Evolutionary conservation across 2,329 filamentous ascomycete genomes (phyloP).

Genomic region (Phaeosphaeriaceae sp.): DNA sequence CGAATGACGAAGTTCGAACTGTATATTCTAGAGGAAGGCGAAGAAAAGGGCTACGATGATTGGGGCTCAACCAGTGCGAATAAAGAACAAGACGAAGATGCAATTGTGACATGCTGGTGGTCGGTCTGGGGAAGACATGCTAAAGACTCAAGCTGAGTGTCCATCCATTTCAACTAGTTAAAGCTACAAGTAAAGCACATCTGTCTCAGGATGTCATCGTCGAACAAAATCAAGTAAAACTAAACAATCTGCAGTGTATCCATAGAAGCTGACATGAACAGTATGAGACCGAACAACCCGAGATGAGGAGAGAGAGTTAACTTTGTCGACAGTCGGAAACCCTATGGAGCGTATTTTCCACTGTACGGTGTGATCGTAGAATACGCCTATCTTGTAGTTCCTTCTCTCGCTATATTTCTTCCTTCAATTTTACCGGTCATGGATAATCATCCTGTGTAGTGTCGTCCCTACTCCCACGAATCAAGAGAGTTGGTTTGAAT

Average conservation of each 20-base stretch:
- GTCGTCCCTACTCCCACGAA: not conserved
- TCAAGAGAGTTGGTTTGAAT: not conserved
- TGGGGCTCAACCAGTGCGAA: constrained; percentile 62
- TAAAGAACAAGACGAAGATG: constrained; percentile 55
- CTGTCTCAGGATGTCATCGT: not conserved
- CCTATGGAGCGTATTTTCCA: no score
- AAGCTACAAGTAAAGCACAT: not conserved
- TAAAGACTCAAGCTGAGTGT: not conserved
- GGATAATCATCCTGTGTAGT: constrained; percentile 1
- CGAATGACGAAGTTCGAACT: constrained; percentile 64
- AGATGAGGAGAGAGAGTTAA: no score
- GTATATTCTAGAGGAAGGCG: constrained; percentile 64
- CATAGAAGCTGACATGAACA: no score
- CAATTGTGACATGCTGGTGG: constrained; percentile 71
- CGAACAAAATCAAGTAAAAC: no score
- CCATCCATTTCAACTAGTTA: not conserved
- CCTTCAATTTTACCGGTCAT: not conserved
- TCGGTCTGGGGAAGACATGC: constrained; percentile 41
- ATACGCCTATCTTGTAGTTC: not conserved
- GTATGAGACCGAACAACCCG: no score
- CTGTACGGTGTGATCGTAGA: no score
- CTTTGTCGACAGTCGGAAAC: no score
- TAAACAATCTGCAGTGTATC: no score
- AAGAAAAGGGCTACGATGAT: constrained; percentile 73
- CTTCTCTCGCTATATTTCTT: not conserved